phyloP scores from a whole-genome alignment of 1,284 basidiomycete species.

The Rhodotorula glutinis region DNA sequence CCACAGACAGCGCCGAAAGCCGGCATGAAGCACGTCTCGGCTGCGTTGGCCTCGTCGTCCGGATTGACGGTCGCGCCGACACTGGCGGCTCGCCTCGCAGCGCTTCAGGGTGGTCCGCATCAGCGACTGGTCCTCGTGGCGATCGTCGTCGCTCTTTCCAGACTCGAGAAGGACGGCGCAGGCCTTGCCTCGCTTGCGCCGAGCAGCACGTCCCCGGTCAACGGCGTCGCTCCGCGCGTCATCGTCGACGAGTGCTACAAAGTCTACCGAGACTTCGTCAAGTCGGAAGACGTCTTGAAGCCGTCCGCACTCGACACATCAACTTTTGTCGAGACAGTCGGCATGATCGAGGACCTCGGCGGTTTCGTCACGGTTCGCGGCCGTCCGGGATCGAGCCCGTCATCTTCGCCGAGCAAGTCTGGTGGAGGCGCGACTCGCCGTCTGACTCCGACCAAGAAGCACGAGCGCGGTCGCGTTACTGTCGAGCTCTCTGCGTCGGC shows the following conservation, averaged over 20 bases:
- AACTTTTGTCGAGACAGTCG: conserved; percentile 14
- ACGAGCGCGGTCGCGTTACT: conserved; percentile 1
- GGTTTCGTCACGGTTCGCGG: conserved; percentile 20
- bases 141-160: conserved; percentile 24
- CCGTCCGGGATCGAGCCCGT: not conserved
- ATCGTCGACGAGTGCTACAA: conserved; percentile 17
- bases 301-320: conserved; percentile 3
- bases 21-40: conserved; percentile 44
- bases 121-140: conserved; percentile 30
- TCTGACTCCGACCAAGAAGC: conserved; percentile 4
- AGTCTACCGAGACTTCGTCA: conserved; percentile 21
- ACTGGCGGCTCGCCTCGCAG: conserved; percentile 16
- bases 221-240: not conserved
- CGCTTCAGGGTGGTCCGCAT: conserved; percentile 17
- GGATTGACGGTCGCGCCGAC: conserved; percentile 17
- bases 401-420: conserved; percentile 8
- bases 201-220: not conserved
- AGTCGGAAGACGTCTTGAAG: not conserved
- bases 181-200: not conserved
- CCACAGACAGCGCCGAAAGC: conserved; percentile 43
- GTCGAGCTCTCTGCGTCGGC: conserved; percentile 9
- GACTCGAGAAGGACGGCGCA: not conserved
- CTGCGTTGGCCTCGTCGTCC: conserved; percentile 43
- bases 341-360: conserved; percentile 26
- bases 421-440: not conserved